phyloP scores from a whole-genome alignment of 208 protist genomes.

The Acanthamoeba quina region DNA sequence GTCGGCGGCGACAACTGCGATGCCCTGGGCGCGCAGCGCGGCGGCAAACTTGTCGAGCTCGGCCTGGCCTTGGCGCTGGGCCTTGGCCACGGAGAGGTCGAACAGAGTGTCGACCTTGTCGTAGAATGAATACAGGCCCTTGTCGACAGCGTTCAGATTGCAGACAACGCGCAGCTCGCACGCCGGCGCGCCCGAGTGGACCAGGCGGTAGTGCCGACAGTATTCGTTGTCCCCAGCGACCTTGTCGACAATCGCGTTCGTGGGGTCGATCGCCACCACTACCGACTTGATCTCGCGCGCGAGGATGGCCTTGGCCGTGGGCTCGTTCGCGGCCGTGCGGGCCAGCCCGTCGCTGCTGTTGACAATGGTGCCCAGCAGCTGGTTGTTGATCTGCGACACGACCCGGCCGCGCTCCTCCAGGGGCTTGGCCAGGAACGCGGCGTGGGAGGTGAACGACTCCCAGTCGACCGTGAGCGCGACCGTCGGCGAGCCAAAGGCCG shows the following conservation, averaged over 20 bases:
- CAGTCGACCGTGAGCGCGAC: background rate
- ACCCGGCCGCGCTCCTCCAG: background rate
- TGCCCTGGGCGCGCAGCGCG: background rate
- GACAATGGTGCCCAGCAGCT: background rate
- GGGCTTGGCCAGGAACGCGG: background rate
- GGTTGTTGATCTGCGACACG: background rate
- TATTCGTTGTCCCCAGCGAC: background rate
- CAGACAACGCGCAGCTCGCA: conserved; percentile 10
- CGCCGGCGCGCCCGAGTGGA: background rate
- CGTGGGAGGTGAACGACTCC: background rate
- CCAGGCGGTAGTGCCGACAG: background rate
- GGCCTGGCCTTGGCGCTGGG: background rate
- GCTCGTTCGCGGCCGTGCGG: background rate
- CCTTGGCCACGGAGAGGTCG: conserved; percentile 20
- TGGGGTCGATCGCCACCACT: background rate
- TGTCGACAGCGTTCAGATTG: background rate
- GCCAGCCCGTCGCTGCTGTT: background rate
- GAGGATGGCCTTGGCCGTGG: background rate
- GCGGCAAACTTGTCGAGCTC: background rate
- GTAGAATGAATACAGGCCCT: background rate
- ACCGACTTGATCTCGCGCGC: background rate
- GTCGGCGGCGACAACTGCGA: background rate
- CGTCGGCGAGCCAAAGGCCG: background rate
- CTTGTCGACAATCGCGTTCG: background rate
- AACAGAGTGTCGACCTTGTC: background rate